A percentile compares a stretch with the other conserved stretches of the same genome.
Evolutionary conservation across 305 asterid genomes (phyloP).

Genomic region (Fraxinus baroniana): DNA sequence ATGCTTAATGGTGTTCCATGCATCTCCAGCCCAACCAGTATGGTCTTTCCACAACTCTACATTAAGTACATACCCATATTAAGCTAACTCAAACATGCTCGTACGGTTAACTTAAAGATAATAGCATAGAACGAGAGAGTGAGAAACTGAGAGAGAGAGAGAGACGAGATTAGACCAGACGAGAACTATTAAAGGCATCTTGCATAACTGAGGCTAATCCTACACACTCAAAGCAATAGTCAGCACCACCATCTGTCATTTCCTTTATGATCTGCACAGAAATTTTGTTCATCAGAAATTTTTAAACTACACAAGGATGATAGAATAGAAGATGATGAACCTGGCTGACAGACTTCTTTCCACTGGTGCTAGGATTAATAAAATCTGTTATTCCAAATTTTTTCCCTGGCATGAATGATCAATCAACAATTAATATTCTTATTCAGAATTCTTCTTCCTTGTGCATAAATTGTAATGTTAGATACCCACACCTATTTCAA

Average conservation of each 20-base stretch:
- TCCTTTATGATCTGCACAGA: constrained; percentile 32
- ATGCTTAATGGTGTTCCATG: constrained; percentile 33
- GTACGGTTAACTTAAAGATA: neutral
- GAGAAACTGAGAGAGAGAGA: neutral
- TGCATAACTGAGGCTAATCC: constrained; percentile 42
- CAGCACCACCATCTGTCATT: constrained; percentile 44
- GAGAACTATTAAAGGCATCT: constrained; percentile 39
- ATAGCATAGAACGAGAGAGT: neutral
- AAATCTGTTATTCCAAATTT: constrained; percentile 44
- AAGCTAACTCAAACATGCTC: neutral
- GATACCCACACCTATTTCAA: constrained; percentile 32
- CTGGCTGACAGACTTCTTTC: constrained; percentile 33
- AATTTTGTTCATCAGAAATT: neutral
- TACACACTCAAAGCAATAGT: constrained; percentile 46
- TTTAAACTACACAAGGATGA: neutral
- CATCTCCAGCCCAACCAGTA: constrained; percentile 41
- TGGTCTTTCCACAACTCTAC: constrained; percentile 43
- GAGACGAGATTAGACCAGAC: constrained; percentile 7
- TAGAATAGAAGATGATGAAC: constrained; percentile 12
- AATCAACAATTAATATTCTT: neutral
- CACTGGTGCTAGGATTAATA: constrained; percentile 33
- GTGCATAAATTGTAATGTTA: neutral
- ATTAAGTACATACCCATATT: neutral
- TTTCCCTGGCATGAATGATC: constrained; percentile 23
- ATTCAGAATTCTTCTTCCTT: neutral